Evolutionary conservation across 306 rosid species (phyloP), one percentile per base, ranked within the genome.

Genomic region (Vigna trinervia): DNA sequence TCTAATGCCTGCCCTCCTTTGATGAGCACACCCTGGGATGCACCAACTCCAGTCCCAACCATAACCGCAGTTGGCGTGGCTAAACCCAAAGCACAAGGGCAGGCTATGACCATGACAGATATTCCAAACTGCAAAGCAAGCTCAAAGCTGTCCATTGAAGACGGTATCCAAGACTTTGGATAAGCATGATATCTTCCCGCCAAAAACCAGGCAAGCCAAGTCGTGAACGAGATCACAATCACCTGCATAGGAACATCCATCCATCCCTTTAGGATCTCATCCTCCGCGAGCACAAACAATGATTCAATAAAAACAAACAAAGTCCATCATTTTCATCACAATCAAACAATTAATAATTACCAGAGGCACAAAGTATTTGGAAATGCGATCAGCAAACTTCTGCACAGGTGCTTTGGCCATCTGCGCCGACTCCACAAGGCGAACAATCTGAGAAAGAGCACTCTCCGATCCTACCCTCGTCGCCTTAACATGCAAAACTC

Each of bases 11-110:
- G 94, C 30, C 98, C 98, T 1, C 98, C 98, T 90, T 94, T 94
- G 83, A 94, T 92, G 53, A 94, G 87, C 52, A 94, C 91, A 48
- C 98, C 98, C 71, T 89, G 96, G 64, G 94, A 87, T 48, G 98
- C 98, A 46, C 98, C 98, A 36, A 94, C 96, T 34, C 98, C 97
- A 2, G 96, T 94, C 12, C 98, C 98, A 59, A 94, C 98, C 98
- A 94, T 91, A 53, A 94, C 93, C 3, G 97, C 97, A 0, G 98
- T 94, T 2, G 98, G 98, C 1, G 98, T 94, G 2, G 97, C 98
- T 23, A 94, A 87, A 79, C 98, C 98, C 41, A 91, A 80, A 51
- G 98, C 97, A 89, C 98, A 94, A 75, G 98, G 98, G 78, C 98
- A 94, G 26, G 98, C 98, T 76, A 91, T 94, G 82, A 94, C 98